Base-by-base conservation (phyloP, 148 eudicot species). In the Rhododendron ferrugineum region DNA sequence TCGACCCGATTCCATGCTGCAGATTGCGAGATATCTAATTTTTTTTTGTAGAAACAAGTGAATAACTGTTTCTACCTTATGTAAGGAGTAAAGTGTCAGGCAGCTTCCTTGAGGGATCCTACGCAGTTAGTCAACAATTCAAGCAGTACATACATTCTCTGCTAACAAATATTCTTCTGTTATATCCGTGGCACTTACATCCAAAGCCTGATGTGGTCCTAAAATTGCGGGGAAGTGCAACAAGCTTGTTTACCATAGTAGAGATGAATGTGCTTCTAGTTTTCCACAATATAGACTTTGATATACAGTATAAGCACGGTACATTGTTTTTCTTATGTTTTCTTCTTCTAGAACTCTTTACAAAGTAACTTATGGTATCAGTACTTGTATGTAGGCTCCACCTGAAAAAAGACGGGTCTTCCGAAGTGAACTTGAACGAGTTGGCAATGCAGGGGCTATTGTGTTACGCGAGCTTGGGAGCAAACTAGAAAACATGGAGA, bases 371-470 rank as follows among this genome's bases (percentile, higher is more conserved):
- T 68, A 52, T 68, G 47, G 40, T 26, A 14, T 58, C 84, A 26
- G 22, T 44, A 28, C 22, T 78, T 84, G 37, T 83, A 75, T 84
- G 78, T 86, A 95, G 98, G 98, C 98, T 49, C 98, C 98, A 36
- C 87, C 98, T 28, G 98, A 94, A 56, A 91, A 88, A 86, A 93
- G 98, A 88, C 91, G 70, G 75, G 93, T 93, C 7, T 96, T 96
- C 66, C 85, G 90, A 28, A 81, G 22, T 66, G 94, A 94, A 89
- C 93, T 96, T 86, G 95, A 91, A 68, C 92, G 91, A 81, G 95
- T 96, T 13, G 94, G 98, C 49, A 89, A 84, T 32, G 97, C 94
- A 87, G 93, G 98, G n/a, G 97, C 97, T 7, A 93, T 90, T 50
- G 92, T 96, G 79, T 73, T 94, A 78, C 96, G 95, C 11, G 91